A percentile compares a stretch with the other conserved stretches of the same genome.
Evolutionary conservation across 75 land plant genomes (phyloP).

Genomic region (Sequoiadendron giganteum): DNA sequence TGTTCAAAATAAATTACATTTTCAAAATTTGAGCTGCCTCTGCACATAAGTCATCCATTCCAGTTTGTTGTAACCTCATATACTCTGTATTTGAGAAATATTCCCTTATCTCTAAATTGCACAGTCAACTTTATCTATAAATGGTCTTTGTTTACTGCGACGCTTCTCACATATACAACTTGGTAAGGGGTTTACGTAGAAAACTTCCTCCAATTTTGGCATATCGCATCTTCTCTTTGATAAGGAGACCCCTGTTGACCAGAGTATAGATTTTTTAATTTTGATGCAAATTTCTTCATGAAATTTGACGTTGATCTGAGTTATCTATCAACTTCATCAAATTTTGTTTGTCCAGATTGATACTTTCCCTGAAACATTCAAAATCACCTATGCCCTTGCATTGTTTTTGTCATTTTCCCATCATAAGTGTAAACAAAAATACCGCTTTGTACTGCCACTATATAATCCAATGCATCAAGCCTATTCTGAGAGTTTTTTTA

Average conservation of each 20-base stretch:
- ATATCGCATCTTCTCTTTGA: constrained; percentile 62
- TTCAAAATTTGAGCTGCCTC: too few relatives aligned
- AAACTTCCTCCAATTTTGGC: constrained; percentile 92
- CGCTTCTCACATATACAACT: constrained; percentile 81
- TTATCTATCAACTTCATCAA: constrained; percentile 72
- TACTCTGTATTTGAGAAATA: too few relatives aligned
- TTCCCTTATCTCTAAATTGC: too few relatives aligned
- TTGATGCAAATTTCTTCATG: constrained; percentile 67
- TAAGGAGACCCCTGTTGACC: constrained; percentile 61
- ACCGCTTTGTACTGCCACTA: too few relatives aligned
- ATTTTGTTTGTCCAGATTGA: constrained; percentile 82
- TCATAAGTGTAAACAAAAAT: constrained; percentile 82
- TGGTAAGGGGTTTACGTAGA: constrained; percentile 92
- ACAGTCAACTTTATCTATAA: background rate
- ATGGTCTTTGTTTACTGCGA: background rate
- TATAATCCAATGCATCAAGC: too few relatives aligned
- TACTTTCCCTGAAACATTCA: constrained; percentile 76
- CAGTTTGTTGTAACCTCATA: too few relatives aligned
- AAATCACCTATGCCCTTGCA: constrained; percentile 93
- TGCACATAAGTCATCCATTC: too few relatives aligned
- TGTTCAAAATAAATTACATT: too few relatives aligned
- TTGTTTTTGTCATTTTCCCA: constrained; percentile 91
- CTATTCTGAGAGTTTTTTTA: too few relatives aligned
- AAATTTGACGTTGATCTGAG: constrained; percentile 50
- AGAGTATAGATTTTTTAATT: constrained; percentile 63